A percentile compares a stretch with the other conserved stretches of the same genome.
Evolutionary conservation across 2,329 filamentous ascomycete genomes (phyloP).

Genomic region (Phialophora chinensis): DNA sequence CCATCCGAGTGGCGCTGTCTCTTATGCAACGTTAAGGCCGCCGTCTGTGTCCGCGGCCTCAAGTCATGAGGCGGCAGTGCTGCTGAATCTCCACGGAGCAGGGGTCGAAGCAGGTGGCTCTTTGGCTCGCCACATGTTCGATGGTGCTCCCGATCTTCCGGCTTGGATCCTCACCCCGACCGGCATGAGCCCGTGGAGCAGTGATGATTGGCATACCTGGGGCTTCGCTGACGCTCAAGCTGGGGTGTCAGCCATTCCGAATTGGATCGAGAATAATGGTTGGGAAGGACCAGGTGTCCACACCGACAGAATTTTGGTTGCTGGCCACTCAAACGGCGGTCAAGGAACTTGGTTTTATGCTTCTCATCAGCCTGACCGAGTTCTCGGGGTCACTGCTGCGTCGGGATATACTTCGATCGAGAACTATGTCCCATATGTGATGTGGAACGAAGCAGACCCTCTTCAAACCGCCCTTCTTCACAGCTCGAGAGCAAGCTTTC

Average conservation of each 20-base stretch:
- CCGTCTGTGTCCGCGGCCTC: slow-evolving; percentile 51
- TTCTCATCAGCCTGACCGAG: slow-evolving; percentile 62
- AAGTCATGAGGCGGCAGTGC: slow-evolving; percentile 46
- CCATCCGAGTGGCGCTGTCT: slow-evolving; percentile 60
- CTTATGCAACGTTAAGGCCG: slow-evolving; percentile 63
- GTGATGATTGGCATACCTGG: slow-evolving; percentile 68
- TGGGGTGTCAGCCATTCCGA: slow-evolving; percentile 55
- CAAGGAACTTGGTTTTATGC: slow-evolving; percentile 65
- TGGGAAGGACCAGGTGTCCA: slow-evolving; percentile 59
- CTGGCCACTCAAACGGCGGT: slow-evolving; percentile 66
- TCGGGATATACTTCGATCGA: slow-evolving; percentile 66
- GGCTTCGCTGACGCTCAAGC: slow-evolving; percentile 63
- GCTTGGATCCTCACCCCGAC: slow-evolving; percentile 63
- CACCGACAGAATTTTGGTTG: slow-evolving; percentile 57
- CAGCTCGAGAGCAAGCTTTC: slow-evolving; percentile 58
- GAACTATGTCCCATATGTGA: slow-evolving; percentile 62
- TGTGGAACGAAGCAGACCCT: slow-evolving; percentile 64
- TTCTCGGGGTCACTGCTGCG: slow-evolving; percentile 62
- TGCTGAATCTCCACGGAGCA: slow-evolving; percentile 62
- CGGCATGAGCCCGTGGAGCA: slow-evolving; percentile 64
- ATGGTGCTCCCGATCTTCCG: slow-evolving; percentile 58
- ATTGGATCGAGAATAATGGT: slow-evolving; percentile 56
- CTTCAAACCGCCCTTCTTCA: slow-evolving; percentile 55
- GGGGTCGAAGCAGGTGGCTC: slow-evolving; percentile 60
- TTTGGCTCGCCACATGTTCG: slow-evolving; percentile 55